Evolutionary conservation across 192 early-diverging fungal species (phyloP).

Genomic region (Oehlia diaphana): DNA sequence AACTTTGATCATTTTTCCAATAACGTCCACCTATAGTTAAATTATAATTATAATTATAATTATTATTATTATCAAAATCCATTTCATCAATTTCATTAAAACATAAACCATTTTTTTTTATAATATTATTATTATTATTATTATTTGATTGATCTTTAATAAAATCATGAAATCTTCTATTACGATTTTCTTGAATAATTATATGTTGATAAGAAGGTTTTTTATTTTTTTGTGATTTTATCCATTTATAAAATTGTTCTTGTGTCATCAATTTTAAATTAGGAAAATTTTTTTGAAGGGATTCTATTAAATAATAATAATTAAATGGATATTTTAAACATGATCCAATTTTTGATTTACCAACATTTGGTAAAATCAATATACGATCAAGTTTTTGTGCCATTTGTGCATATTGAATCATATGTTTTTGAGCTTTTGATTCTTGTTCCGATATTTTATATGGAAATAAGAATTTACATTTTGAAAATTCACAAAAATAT

Average conservation of each 20-base stretch:
- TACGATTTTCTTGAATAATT: too few species aligned
- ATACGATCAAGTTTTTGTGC: slow-evolving; percentile 36
- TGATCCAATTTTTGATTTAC: slow-evolving; percentile 28
- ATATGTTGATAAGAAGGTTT: neutral
- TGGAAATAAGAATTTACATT: slow-evolving; percentile 1
- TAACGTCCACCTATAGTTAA: too few species aligned
- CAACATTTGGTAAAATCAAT: slow-evolving; percentile 38
- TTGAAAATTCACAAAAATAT: neutral
- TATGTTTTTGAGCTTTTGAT: slow-evolving; percentile 39
- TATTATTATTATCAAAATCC: too few species aligned
- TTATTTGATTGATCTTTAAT: too few species aligned
- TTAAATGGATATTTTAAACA: slow-evolving; percentile 32
- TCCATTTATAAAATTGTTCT: neutral
- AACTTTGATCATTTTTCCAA: too few species aligned
- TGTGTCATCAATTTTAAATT: neutral
- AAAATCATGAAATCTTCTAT: too few species aligned
- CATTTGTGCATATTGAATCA: slow-evolving; percentile 32
- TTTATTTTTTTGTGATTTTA: too few species aligned
- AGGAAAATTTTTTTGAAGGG: neutral
- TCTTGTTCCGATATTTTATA: slow-evolving; percentile 24
- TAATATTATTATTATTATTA: too few species aligned
- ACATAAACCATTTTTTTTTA: too few species aligned
- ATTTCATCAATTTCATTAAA: too few species aligned
- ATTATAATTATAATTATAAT: too few species aligned
- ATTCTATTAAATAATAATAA: slow-evolving; percentile 32